A percentile compares a stretch with the other conserved stretches of the same genome.
phyloP scores from a whole-genome alignment of 768 basidiomycete species.

The Tulasnella sp. region DNA sequence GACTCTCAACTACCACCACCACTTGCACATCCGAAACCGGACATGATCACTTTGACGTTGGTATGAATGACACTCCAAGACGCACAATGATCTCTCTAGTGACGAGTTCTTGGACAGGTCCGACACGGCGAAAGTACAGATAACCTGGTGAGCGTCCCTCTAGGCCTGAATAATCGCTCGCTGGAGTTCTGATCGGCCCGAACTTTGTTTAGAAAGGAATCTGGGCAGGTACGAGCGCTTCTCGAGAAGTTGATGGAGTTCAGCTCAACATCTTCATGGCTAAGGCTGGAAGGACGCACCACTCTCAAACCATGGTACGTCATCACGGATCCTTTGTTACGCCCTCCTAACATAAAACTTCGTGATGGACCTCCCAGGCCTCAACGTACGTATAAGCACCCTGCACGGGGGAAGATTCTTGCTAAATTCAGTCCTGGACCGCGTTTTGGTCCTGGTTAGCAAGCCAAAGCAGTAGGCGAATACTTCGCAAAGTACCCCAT shows the following conservation, averaged over 20 bases:
- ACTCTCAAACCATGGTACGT: constrained; percentile 31
- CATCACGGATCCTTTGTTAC: neutral
- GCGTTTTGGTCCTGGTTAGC: constrained; percentile 23
- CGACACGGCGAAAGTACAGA: constrained; percentile 22
- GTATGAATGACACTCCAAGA: neutral
- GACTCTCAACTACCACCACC: constrained; percentile 1
- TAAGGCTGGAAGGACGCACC: constrained; percentile 32
- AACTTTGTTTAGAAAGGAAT: neutral
- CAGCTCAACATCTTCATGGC: neutral
- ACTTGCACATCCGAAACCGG: neutral
- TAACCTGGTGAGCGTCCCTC: constrained; percentile 12
- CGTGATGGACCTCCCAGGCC: neutral
- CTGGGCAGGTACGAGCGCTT: constrained; percentile 14
- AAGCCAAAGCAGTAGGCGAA: constrained; percentile 31
- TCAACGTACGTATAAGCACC: neutral
- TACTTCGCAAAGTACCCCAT: constrained; percentile 26
- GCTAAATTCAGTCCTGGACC: neutral
- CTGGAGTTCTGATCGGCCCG: neutral
- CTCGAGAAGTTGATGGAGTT: neutral
- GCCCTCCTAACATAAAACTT: neutral
- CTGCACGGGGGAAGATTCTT: neutral
- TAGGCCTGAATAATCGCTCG: neutral
- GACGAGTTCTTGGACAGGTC: neutral
- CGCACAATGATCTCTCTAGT: neutral
- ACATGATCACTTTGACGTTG: constrained; percentile 18